Evolutionary conservation across 306 rosid genomes (phyloP).

Genomic region (Acacia confusa): DNA sequence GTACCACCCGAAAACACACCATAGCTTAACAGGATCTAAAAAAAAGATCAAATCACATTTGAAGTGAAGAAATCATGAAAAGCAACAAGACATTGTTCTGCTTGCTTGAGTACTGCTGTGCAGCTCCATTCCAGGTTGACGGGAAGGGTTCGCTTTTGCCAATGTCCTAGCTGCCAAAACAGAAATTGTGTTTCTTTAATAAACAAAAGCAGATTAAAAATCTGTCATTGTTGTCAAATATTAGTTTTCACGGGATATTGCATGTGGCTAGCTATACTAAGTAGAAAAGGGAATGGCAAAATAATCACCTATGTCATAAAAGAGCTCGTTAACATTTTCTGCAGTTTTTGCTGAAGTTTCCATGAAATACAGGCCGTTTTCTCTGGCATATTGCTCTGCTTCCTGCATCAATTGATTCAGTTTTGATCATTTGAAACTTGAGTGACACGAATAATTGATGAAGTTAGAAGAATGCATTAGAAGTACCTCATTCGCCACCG

Average conservation of each 20-base stretch:
- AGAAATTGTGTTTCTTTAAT: background rate
- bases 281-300: background rate
- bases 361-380: conserved; percentile 62
- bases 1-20: background rate
- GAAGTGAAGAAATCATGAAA: conserved; percentile 30
- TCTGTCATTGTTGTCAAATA: background rate
- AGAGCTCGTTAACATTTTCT: conserved; percentile 84
- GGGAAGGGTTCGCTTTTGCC: conserved; percentile 69
- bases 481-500: conserved; percentile 65
- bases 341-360: conserved; percentile 93
- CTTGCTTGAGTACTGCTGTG: conserved; percentile 52
- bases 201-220: background rate
- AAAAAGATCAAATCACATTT: background rate
- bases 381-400: conserved; percentile 76
- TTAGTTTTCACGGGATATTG: background rate
- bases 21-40: background rate
- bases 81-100: conserved; percentile 65
- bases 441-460: background rate
- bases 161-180: conserved; percentile 61
- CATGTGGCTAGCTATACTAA: background rate
- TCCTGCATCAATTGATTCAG: conserved; percentile 49
- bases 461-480: background rate
- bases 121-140: conserved; percentile 62
- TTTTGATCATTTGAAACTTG: background rate
- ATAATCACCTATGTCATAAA: conserved; percentile 76